phyloP scores from a whole-genome alignment of 768 basidiomycete species.

The Coprinopsis marcescibilis region DNA sequence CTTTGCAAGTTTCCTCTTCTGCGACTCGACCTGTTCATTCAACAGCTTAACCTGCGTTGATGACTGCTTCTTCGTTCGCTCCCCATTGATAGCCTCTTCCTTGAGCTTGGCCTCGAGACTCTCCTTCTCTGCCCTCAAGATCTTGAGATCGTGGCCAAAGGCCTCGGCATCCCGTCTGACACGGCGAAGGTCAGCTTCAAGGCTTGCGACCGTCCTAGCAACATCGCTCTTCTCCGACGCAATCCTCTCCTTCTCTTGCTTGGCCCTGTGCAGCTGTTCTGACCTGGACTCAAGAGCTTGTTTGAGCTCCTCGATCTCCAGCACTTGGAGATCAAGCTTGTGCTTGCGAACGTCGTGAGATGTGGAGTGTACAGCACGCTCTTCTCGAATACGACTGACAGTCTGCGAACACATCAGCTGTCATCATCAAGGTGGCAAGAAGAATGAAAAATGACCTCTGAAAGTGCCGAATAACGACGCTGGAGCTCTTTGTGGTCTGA shows the following conservation, averaged over 20 bases:
- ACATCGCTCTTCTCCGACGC: conserved; percentile 61
- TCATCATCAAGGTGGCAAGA: not conserved
- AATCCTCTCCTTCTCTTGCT: conserved; percentile 59
- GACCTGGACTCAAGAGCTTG: conserved; percentile 56
- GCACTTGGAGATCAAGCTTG: conserved; percentile 63
- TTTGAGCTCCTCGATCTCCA: conserved; percentile 75
- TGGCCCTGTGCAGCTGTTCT: conserved; percentile 55
- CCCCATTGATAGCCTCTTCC: conserved; percentile 50
- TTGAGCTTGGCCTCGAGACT: conserved; percentile 47
- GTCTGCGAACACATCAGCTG: conserved; percentile 40
- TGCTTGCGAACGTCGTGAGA: conserved; percentile 69
- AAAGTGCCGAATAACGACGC: conserved; percentile 54
- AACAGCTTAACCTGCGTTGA: conserved; percentile 61
- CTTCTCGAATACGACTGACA: conserved; percentile 45
- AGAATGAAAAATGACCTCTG: conserved; percentile 46
- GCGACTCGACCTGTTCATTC: conserved; percentile 57
- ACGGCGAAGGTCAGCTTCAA: conserved; percentile 71
- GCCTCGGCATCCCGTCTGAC: conserved; percentile 72
- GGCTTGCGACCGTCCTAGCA: conserved; percentile 52
- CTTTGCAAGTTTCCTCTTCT: conserved; percentile 43
- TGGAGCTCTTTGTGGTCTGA: conserved; percentile 72
- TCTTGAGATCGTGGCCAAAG: conserved; percentile 73
- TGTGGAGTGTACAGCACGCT: conserved; percentile 53
- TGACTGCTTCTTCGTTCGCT: conserved; percentile 61
- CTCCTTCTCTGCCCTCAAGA: conserved; percentile 63